phyloP scores from a whole-genome alignment of 441 rosid genomes.

The Francoa sonchifolia region DNA sequence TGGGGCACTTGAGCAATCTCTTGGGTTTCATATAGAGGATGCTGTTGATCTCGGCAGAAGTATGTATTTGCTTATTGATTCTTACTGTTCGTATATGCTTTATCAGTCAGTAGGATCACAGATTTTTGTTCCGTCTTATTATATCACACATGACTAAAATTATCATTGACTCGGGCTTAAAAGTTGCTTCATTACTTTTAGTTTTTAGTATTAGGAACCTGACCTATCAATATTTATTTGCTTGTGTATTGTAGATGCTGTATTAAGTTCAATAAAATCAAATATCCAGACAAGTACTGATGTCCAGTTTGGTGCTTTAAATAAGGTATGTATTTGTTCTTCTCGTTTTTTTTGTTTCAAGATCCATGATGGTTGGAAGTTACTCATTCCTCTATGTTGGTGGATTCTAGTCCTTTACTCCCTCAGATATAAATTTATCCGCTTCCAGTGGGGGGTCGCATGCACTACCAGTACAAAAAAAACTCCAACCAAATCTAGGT shows the following conservation, averaged over 20 bases:
- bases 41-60: slow-evolving; percentile 43
- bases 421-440: slow-evolving; percentile 27
- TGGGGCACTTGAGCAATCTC: slow-evolving; percentile 36
- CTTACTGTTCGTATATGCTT: not conserved
- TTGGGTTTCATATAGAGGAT: slow-evolving; percentile 41
- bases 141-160: too few species aligned
- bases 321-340: slow-evolving; percentile 24
- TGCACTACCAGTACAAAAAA: slow-evolving; percentile 21
- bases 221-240: too few species aligned
- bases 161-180: too few species aligned
- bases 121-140: too few species aligned
- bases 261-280: slow-evolving; percentile 42
- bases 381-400: slow-evolving; percentile 5
- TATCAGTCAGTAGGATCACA: not conserved
- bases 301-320: slow-evolving; percentile 33
- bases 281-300: slow-evolving; percentile 32
- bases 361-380: slow-evolving; percentile 9
- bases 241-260: slow-evolving; percentile 30
- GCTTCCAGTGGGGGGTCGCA: slow-evolving; percentile 26
- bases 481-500: not conserved
- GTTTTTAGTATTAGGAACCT: too few species aligned
- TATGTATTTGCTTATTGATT: slow-evolving; percentile 17
- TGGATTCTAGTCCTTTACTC: slow-evolving; percentile 26
- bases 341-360: not conserved
- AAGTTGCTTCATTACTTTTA: too few species aligned